phyloP scores from a whole-genome alignment of 1,139 yeast genomes.

The Yamadazyma sp. region DNA sequence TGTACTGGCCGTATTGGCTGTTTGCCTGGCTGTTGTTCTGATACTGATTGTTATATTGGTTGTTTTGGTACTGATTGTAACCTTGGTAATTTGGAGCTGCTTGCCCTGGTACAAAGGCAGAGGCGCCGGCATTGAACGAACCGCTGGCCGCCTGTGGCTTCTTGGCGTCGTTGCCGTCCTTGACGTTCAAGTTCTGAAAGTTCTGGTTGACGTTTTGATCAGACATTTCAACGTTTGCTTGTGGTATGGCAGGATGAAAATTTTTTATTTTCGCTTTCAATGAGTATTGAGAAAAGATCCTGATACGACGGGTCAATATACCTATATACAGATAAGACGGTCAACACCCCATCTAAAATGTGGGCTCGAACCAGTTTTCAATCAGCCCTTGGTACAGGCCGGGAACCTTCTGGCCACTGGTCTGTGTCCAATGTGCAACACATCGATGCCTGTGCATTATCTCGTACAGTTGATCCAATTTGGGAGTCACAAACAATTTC shows the following conservation, averaged over 20 bases:
- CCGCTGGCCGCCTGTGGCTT: constrained; percentile 11
- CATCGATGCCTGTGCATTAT: constrained; percentile 8
- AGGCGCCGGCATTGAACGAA: constrained; percentile 15
- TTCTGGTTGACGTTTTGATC: constrained; percentile 51
- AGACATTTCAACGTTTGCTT: constrained; percentile 1
- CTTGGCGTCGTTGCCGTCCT: constrained; percentile 20
- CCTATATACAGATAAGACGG: background rate
- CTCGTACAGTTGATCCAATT: constrained; percentile 3
- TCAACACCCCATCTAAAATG: background rate
- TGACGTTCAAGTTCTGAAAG: constrained; percentile 49
- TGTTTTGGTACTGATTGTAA: constrained; percentile 6
- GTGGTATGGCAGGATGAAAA: background rate
- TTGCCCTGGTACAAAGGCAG: constrained; percentile 19
- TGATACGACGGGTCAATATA: too few relatives aligned
- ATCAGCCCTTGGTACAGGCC: background rate
- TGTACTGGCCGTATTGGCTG: constrained; percentile 19
- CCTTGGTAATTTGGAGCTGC: constrained; percentile 5
- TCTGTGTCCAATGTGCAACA: constrained; percentile 3
- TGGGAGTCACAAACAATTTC: background rate
- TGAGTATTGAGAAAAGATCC: background rate
- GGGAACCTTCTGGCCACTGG: background rate
- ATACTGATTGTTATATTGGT: constrained; percentile 5
- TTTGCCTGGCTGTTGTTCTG: constrained; percentile 8
- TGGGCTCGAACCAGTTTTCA: background rate
- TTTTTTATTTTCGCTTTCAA: background rate